Evolutionary conservation across 352 stramenopile genomes (phyloP).

Genomic region (Phytophthora chlamydospora): DNA sequence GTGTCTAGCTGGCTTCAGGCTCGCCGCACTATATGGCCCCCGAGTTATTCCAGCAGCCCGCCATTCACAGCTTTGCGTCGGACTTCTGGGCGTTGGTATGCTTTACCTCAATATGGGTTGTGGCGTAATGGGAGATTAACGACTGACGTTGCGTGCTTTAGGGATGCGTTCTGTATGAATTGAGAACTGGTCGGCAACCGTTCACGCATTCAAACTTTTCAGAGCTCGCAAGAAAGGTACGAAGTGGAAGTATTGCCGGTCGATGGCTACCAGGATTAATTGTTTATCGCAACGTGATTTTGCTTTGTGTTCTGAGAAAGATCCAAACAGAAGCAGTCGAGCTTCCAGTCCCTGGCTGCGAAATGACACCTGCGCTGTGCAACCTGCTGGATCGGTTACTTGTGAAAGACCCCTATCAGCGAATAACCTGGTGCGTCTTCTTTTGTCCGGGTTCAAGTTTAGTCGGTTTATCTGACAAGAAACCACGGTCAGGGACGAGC

Average conservation of each 20-base stretch:
- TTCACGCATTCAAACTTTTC: conserved; percentile 81
- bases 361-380: conserved; percentile 64
- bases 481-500: conserved; percentile 52
- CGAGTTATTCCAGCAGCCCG: conserved; percentile 87
- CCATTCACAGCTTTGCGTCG: conserved; percentile 89
- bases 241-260: background rate
- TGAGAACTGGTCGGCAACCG: conserved; percentile 65
- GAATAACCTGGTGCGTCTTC: conserved; percentile 73
- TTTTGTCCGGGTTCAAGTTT: conserved; percentile 3
- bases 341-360: conserved; percentile 50
- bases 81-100: conserved; percentile 88
- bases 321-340: conserved; percentile 69
- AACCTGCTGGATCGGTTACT: conserved; percentile 65
- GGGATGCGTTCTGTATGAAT: conserved; percentile 84
- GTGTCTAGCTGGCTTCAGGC: conserved; percentile 58
- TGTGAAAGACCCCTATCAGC: conserved; percentile 70
- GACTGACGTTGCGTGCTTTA: conserved; percentile 20
- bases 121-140: background rate
- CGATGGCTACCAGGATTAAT: background rate
- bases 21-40: conserved; percentile 93
- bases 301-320: conserved; percentile 27
- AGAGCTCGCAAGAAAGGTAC: conserved; percentile 72
- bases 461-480: conserved; percentile 15
- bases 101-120: background rate
- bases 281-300: background rate